Conservation (phyloP, 129 eudicot genomes). For the Gnaphalium uliginosum region DNA sequence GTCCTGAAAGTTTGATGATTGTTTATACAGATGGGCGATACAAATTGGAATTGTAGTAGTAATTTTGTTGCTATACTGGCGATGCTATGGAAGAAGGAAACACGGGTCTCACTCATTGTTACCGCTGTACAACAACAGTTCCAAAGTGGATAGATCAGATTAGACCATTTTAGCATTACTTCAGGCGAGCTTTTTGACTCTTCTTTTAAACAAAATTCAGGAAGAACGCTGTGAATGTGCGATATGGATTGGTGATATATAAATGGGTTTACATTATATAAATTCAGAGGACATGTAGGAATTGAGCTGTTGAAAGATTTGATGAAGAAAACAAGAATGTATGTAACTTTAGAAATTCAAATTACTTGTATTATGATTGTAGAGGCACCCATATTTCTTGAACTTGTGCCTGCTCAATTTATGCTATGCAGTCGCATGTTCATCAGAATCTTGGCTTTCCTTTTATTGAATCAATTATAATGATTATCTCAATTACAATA, state of each 20-base stretch:
- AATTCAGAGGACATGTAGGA: constrained; percentile 26
- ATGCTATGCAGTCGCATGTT: constrained; percentile 8
- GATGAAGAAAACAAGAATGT: constrained; percentile 13
- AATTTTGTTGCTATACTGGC: constrained; percentile 71
- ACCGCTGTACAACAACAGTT: constrained; percentile 57
- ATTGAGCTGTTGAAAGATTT: constrained; percentile 2
- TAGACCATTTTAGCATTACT: constrained; percentile 34
- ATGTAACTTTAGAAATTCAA: constrained; percentile 43
- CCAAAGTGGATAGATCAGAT: constrained; percentile 73
- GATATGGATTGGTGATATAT: constrained; percentile 22
- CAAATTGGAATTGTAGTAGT: constrained; percentile 55
- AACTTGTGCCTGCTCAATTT: constrained; percentile 31
- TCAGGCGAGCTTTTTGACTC: constrained; percentile 20
- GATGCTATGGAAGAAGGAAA: constrained; percentile 82
- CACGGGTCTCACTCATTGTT: constrained; percentile 51
- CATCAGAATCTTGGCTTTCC: not conserved
- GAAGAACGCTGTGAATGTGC: constrained; percentile 29
- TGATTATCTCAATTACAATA: too few species aligned
- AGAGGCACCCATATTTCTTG: constrained; percentile 32
- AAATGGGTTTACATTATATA: constrained; percentile 15
- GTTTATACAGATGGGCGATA: constrained; percentile 72
- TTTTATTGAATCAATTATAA: too few species aligned
- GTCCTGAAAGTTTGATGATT: not conserved
- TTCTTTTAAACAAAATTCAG: constrained; percentile 13
- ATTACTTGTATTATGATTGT: constrained; percentile 29